These are phyloP conservation scores for Hyaloscypha bicolor DNA, from an alignment of 495 filamentous ascomycete genomes.

Conservation along the genomic window DNA sequence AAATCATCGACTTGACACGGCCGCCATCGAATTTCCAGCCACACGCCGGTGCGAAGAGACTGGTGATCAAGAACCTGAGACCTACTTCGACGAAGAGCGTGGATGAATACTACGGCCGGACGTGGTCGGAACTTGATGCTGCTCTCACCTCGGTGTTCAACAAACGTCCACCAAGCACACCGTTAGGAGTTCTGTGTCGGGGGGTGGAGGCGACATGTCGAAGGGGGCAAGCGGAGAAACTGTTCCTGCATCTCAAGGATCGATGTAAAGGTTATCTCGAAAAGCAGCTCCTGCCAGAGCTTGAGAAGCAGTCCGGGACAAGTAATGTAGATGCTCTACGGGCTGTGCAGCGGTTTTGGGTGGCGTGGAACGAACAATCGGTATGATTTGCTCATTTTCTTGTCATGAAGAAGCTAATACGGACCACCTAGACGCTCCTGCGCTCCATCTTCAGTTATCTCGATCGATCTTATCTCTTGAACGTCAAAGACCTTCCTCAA, in stretches of 20 bases:
- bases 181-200: slow-evolving; percentile 85
- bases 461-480: slow-evolving; percentile 84
- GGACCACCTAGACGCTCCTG: slow-evolving; percentile 61
- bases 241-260: slow-evolving; percentile 63
- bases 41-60: slow-evolving; percentile 70
- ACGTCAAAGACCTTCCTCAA: slow-evolving; percentile 53
- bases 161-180: slow-evolving; percentile 59
- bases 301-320: slow-evolving; percentile 53
- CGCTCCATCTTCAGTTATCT: slow-evolving; percentile 90
- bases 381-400: slow-evolving; percentile 41
- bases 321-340: slow-evolving; percentile 64
- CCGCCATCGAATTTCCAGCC: slow-evolving; percentile 47
- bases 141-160: slow-evolving; percentile 75
- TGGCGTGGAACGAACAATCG: slow-evolving; percentile 75
- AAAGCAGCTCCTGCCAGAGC: slow-evolving; percentile 53
- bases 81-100: slow-evolving; percentile 57
- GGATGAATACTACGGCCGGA: slow-evolving; percentile 71
- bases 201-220: slow-evolving; percentile 89
- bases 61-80: slow-evolving; percentile 86
- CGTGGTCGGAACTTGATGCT: slow-evolving; percentile 69
- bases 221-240: slow-evolving; percentile 64
- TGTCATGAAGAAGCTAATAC: slow-evolving; percentile 6
- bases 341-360: slow-evolving; percentile 71
- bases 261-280: slow-evolving; percentile 65
- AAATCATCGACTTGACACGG: slow-evolving; percentile 23